A percentile compares a stretch with the other conserved stretches of the same genome.
Conservation (phyloP, 2,329 filamentous ascomycete species). For the Cladophialophora bantiana region DNA sequence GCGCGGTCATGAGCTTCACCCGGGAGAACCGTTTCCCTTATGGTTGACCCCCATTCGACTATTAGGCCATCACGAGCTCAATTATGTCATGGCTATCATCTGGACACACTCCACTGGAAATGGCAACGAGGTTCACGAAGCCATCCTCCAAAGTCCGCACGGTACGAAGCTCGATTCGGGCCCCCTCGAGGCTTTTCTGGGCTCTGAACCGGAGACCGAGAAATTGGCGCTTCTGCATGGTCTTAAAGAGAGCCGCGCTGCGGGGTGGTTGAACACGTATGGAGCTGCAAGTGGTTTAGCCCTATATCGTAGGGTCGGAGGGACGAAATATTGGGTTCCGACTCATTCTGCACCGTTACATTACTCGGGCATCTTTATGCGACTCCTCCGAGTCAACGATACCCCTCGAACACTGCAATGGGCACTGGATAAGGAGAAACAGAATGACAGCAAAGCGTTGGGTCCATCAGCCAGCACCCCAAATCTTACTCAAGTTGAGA, state of each 20-base stretch:
- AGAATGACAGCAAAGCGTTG: neutral
- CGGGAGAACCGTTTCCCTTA: constrained; percentile 2
- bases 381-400: constrained; percentile 1
- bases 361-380: constrained; percentile 8
- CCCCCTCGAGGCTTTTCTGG: constrained; percentile 3
- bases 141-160: constrained; percentile 6
- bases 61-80: constrained; percentile 6
- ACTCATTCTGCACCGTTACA: neutral
- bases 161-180: constrained; percentile 6
- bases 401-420: constrained; percentile 1
- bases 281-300: constrained; percentile 2
- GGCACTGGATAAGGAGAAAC: constrained; percentile 4
- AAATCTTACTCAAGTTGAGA: neutral
- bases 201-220: neutral
- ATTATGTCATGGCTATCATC: constrained; percentile 5
- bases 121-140: neutral
- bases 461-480: neutral
- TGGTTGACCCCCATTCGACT: constrained; percentile 7
- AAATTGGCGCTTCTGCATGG: constrained; percentile 11
- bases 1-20: neutral
- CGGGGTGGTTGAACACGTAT: constrained; percentile 5
- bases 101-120: neutral
- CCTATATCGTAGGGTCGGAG: constrained; percentile 7
- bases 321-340: constrained; percentile 1
- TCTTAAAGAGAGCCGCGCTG: constrained; percentile 1